Percentiles rank a stretch among this genome's conserved stretches.
These are phyloP conservation scores for Neocatenulostroma microsporum DNA, from an alignment of 2,329 filamentous ascomycete species.

Conservation along the genomic window DNA sequence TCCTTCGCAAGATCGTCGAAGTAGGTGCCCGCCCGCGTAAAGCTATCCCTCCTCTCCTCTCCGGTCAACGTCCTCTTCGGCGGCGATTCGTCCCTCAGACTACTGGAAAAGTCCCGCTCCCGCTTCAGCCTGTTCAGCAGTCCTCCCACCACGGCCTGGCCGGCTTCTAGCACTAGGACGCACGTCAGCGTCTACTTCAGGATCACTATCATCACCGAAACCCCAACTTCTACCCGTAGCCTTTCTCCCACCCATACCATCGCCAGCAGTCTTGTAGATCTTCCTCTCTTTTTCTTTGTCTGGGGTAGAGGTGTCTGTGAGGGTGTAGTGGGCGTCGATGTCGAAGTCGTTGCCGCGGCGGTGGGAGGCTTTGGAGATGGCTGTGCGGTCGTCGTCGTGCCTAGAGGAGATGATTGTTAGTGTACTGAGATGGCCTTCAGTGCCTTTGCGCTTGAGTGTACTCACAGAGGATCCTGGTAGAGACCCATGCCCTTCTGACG, in stretches of 20 bases:
- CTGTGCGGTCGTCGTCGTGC: constrained; percentile 33
- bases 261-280: constrained; percentile 29
- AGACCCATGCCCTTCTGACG: constrained; percentile 62
- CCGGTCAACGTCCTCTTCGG: too few species aligned
- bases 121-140: constrained; percentile 15
- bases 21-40: too few species aligned
- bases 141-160: constrained; percentile 2
- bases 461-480: constrained; percentile 69
- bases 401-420: too few species aligned
- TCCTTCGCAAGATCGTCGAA: too few species aligned
- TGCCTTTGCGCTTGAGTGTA: too few species aligned
- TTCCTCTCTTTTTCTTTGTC: constrained; percentile 12
- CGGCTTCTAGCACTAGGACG: constrained; percentile 18
- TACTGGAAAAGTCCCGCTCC: constrained; percentile 11
- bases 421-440: too few species aligned
- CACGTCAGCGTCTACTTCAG: constrained; percentile 21
- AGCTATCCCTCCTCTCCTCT: too few species aligned
- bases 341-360: constrained; percentile 71
- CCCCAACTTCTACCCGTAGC: constrained; percentile 50
- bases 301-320: constrained; percentile 53
- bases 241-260: constrained; percentile 57
- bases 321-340: constrained; percentile 69
- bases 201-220: constrained; percentile 42
- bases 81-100: too few species aligned
- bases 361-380: constrained; percentile 60